Conservation (phyloP, 2,329 filamentous ascomycete species). For the Penicillium sp. region DNA sequence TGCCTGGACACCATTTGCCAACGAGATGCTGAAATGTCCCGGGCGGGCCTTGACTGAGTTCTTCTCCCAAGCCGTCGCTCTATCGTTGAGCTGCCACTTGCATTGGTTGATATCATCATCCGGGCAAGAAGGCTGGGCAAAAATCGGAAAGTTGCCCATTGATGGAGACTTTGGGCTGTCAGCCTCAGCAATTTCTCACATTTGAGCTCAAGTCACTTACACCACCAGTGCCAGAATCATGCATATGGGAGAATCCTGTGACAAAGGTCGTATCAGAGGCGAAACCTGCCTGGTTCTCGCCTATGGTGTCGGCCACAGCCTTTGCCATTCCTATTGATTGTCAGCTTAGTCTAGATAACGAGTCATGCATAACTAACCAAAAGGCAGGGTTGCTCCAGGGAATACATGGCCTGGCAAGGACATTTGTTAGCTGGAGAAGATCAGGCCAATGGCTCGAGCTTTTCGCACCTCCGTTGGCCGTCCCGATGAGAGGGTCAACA, state of each 20-base stretch:
- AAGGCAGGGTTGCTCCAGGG: conserved; percentile 57
- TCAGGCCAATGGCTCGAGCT: not conserved
- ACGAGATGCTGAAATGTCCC: conserved; percentile 65
- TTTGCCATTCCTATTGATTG: conserved; percentile 52
- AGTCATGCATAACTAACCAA: conserved; percentile 37
- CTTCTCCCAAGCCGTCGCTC: conserved; percentile 52
- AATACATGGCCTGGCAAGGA: conserved; percentile 55
- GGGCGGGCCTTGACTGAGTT: conserved; percentile 59
- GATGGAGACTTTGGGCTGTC: conserved; percentile 52
- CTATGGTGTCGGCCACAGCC: conserved; percentile 56
- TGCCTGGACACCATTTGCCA: conserved; percentile 59
- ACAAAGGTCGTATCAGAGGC: conserved; percentile 53
- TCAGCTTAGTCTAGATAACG: not conserved
- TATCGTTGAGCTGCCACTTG: conserved; percentile 57
- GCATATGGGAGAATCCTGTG: conserved; percentile 56
- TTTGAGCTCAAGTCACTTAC: conserved; percentile 25
- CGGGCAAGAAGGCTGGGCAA: conserved; percentile 64
- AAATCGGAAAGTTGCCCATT: conserved; percentile 72
- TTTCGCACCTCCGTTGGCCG: conserved; percentile 49
- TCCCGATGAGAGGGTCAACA: conserved; percentile 58
- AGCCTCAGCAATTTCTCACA: not conserved
- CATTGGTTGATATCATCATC: conserved; percentile 64
- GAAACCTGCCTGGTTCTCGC: conserved; percentile 60
- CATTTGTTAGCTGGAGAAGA: not conserved
- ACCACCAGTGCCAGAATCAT: conserved; percentile 56